Percentiles rank a stretch among this genome's conserved stretches.
Evolutionary conservation across 305 asterid species (phyloP).

Genomic region (Petunia hybrid): DNA sequence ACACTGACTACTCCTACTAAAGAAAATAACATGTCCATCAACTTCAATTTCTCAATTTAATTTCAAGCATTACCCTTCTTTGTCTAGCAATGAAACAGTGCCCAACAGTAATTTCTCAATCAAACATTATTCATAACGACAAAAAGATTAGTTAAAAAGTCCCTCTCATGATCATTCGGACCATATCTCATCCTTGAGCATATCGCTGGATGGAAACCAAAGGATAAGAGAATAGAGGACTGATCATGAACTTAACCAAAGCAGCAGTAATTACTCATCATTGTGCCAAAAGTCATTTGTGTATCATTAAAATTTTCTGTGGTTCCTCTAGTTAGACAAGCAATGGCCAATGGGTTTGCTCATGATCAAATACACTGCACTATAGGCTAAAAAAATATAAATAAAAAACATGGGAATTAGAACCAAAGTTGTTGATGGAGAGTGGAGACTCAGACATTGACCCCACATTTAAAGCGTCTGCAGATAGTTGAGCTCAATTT

Average conservation of each 20-base stretch:
- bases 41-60: neutral
- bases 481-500: neutral
- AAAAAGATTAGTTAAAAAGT: neutral
- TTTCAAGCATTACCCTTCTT: neutral
- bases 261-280: neutral
- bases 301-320: neutral
- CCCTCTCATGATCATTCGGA: neutral
- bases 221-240: neutral
- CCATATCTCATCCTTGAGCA: neutral
- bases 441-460: neutral
- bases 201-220: neutral
- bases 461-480: neutral
- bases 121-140: constrained; percentile 23
- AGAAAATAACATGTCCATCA: neutral
- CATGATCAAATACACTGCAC: too few species aligned
- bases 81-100: constrained; percentile 8
- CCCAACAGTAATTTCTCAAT: constrained; percentile 14
- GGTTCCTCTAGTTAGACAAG: neutral
- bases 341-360: too few species aligned
- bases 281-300: neutral
- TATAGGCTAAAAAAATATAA: too few species aligned
- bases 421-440: too few species aligned
- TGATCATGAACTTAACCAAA: neutral
- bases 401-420: too few species aligned
- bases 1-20: neutral